Base-by-base conservation (phyloP, 75 land plant genomes). In the Pseudotsuga menziesii region DNA sequence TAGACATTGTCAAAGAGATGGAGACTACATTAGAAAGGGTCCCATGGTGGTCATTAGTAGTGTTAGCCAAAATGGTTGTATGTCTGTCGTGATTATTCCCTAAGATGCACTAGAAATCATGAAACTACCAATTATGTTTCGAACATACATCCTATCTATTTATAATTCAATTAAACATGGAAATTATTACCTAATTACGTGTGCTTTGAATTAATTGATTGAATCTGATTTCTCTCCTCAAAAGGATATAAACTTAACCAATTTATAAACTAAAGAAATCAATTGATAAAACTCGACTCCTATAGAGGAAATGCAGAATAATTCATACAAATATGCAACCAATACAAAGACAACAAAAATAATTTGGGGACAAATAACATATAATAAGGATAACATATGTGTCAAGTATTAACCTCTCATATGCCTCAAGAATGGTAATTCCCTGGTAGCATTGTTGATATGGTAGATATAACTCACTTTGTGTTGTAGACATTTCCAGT, bases 401-500 rank as follows among this genome's bases (percentile, higher is more conserved):
- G 76, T 96, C 97, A 44, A 96, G 86, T 60, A 96, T 88, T 32
- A 96, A 85, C 23, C 98, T 89, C 78, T 96, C 98, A 82, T 96
- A 96, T 76, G 98, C 98, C 78, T 96, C 98, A 12, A 94, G 98
- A 75, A 96, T 96, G 74, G 80, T 78, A 66, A 89, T 74, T 36
- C 80, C 97, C 79, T 93, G 91, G 77, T 96, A 96, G 9, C 98
- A 90, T 72, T 86, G 92, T 16, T 74, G n/a, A 67, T 96, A 96
- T 73, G 98, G 93, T 77, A 96, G 86, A 85, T 96, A 97, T 58
- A 96, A 81, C 80, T 96, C 98, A 82, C 98, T 96, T 78, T 91
- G 94, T 73, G 86, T 88, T 3, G 98, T 89, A 39, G 86, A 84
- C 98, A 96, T 96, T 4, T 93, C 94, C 69, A 96, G 84, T 3